A percentile compares a stretch with the other conserved stretches of the same genome.
These are phyloP conservation scores for Saturnispora besseyi DNA, from an alignment of 805 yeast genomes.

Conservation along the genomic window DNA sequence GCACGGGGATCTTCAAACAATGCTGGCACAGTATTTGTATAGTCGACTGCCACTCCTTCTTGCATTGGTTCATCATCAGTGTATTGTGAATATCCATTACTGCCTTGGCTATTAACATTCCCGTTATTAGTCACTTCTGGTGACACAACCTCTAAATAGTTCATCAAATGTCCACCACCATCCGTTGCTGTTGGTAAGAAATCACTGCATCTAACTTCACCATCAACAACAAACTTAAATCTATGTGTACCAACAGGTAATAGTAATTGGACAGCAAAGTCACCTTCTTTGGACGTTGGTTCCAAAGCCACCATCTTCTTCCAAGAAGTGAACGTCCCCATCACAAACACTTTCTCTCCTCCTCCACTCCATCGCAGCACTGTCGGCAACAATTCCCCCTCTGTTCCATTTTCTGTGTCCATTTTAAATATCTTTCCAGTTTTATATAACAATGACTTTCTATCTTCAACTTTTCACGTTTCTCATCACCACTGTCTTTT, in stretches of 20 bases:
- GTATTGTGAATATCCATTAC: constrained; percentile 68
- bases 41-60: not conserved
- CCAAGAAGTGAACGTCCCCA: constrained; percentile 98
- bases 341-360: constrained; percentile 90
- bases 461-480: not conserved
- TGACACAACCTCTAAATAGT: constrained; percentile 77
- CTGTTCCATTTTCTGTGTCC: not conserved
- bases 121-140: constrained; percentile 33
- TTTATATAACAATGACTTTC: not conserved
- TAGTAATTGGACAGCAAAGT: constrained; percentile 61
- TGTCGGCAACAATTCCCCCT: constrained; percentile 33
- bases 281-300: constrained; percentile 39
- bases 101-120: constrained; percentile 73
- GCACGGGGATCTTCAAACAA: constrained; percentile 78
- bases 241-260: constrained; percentile 89
- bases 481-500: not conserved
- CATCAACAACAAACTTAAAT: constrained; percentile 88
- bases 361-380: constrained; percentile 92
- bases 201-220: constrained; percentile 83
- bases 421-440: not conserved
- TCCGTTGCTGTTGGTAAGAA: constrained; percentile 94
- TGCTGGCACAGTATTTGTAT: constrained; percentile 53
- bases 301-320: constrained; percentile 88
- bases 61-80: constrained; percentile 35
- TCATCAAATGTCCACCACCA: constrained; percentile 91